Base-by-base conservation (phyloP, 305 asterid species). In the Andrographis paniculata region DNA sequence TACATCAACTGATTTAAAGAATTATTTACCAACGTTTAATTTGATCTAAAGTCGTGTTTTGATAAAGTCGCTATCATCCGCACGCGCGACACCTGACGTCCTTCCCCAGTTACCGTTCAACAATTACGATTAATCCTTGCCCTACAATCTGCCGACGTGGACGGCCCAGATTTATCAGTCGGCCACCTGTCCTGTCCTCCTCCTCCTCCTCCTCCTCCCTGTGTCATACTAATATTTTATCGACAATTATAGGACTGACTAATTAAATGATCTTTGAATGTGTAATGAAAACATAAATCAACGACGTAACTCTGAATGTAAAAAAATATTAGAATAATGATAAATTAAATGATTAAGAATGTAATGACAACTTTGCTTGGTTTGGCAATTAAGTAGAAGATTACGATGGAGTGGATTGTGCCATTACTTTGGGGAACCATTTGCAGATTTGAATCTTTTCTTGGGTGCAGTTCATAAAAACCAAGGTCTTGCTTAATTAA, bases 351-450 rank as follows among this genome's bases (percentile, higher is more conserved):
- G 33, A 28, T 28, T 1, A 28, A 28, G 33, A 28, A 28, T n/a
- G n/a, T n/a, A n/a, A n/a, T 52, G 48, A 63, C 50, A 40, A 60
- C 70, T 65, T 72, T 55, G 43, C 73, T 68, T 72, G 48, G 24
- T 49, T 54, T 40, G 63, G 62, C 56, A 61, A 68, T 30, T 65
- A 68, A 16, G 54, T n/a, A 6, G 10, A 3, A 24, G 4, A 24
- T 24, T 24, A 24, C 6, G 30, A 8, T 4, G 30, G 20, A 45
- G 41, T 50, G 55, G 33, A 52, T 45, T 55, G 52, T 38, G 61
- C 41, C 72, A 24, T 51, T 57, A 31, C 55, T 67, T 64, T 46
- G 56, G 72, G 79, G 79, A 61, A 61, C 46, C 49, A 54, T 61
- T 61, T 62, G 19, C 55, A 68, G 72, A 73, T 73, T 64, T 58